phyloP scores from a whole-genome alignment of 2,329 filamentous ascomycete genomes.

The Apiospora saccharicola region DNA sequence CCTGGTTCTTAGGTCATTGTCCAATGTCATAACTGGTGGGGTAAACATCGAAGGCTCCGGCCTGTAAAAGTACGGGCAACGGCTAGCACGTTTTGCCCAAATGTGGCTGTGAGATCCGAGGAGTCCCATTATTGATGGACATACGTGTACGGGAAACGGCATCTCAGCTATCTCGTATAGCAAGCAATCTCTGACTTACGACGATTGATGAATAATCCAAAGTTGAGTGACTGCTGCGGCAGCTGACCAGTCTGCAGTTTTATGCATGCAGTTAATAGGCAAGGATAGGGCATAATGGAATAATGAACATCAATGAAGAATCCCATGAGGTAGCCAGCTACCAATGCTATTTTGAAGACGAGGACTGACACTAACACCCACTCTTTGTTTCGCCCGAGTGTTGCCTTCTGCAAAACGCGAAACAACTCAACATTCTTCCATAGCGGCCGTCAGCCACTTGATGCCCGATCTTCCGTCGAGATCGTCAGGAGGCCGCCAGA shows the following conservation, averaged over 20 bases:
- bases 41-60: neutral
- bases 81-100: neutral
- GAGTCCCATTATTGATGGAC: constrained; percentile 6
- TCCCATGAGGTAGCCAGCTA: neutral
- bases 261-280: neutral
- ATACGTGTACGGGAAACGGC: neutral
- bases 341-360: constrained; percentile 1
- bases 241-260: neutral
- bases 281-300: neutral
- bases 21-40: constrained; percentile 2
- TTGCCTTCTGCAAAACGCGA: neutral
- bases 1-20: constrained; percentile 12
- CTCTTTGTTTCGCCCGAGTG: neutral
- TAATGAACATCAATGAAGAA: neutral
- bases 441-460: constrained; percentile 5
- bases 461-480: neutral
- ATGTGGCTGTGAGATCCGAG: neutral
- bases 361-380: neutral
- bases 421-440: neutral
- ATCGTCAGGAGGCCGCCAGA: constrained; percentile 25
- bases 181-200: neutral
- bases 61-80: neutral
- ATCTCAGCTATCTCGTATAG: constrained; percentile 5
- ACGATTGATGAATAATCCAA: constrained; percentile 1
- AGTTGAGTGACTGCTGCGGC: neutral